Percentiles rank a stretch among this genome's conserved stretches.
Conservation (phyloP, 371 early-diverging fungal species). For the Smittium mucronatum region DNA sequence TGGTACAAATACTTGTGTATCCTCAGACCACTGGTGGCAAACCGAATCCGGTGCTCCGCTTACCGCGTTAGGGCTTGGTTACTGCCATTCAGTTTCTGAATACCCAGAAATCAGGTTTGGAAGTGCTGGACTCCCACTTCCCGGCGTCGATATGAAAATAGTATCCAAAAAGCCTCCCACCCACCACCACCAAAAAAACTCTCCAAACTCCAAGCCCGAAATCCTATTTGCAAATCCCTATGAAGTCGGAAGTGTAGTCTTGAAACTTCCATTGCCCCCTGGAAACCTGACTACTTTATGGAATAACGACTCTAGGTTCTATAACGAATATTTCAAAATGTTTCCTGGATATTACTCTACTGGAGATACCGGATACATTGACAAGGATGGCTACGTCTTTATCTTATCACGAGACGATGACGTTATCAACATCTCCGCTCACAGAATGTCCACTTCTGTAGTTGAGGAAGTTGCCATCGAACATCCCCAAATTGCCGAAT, state of each 20-base stretch:
- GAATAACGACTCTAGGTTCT: conserved; percentile 62
- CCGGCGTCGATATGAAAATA: conserved; percentile 58
- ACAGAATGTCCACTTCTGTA: conserved; percentile 81
- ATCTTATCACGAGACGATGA: conserved; percentile 87
- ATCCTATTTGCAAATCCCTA: conserved; percentile 55
- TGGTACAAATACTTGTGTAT: conserved; percentile 49
- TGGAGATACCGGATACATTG: conserved; percentile 70
- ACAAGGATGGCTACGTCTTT: conserved; percentile 62
- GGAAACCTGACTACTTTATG: conserved; percentile 55
- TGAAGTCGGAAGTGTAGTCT: conserved; percentile 61
- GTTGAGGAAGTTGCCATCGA: conserved; percentile 72
- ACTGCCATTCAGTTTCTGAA: conserved; percentile 32
- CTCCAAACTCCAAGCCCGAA: conserved; percentile 47
- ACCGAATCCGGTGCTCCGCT: conserved; percentile 85
- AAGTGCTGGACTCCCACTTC: conserved; percentile 58
- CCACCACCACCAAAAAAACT: conserved; percentile 31
- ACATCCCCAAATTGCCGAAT: conserved; percentile 65
- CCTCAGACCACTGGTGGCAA: conserved; percentile 92
- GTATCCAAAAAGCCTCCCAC: conserved; percentile 37
- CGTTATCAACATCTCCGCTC: conserved; percentile 89
- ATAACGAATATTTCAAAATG: conserved; percentile 57
- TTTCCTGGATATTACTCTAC: conserved; percentile 81
- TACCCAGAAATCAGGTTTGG: conserved; percentile 44
- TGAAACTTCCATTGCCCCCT: conserved; percentile 72
- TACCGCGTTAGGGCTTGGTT: conserved; percentile 56